Percentiles rank a stretch among this genome's conserved stretches.
Evolutionary conservation across 2,329 filamentous ascomycete genomes (phyloP).

Genomic region (Exophiala spinifera): DNA sequence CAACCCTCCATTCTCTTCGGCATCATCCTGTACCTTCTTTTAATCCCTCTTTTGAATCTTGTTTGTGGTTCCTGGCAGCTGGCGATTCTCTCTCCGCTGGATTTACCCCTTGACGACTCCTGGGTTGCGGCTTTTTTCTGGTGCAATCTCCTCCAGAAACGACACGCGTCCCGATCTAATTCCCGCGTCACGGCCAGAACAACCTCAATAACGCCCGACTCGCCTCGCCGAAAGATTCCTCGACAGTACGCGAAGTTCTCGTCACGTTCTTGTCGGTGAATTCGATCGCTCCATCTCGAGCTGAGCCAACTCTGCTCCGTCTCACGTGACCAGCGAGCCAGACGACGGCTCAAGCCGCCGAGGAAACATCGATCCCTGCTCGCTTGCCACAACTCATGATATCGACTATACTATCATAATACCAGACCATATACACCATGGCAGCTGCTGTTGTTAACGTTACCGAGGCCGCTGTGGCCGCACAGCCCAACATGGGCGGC

Average conservation of each 20-base stretch:
- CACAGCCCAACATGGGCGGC: slow-evolving; percentile 34
- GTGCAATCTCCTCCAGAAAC: too few species aligned
- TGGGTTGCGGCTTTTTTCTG: too few species aligned
- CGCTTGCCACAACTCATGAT: neutral
- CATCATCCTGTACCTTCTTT: too few species aligned
- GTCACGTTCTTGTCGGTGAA: neutral
- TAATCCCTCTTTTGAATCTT: too few species aligned
- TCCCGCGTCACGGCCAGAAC: neutral
- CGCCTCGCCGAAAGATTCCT: too few species aligned
- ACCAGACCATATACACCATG: slow-evolving; percentile 6
- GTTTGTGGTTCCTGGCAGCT: too few species aligned
- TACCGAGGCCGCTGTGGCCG: slow-evolving; percentile 16
- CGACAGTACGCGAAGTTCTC: too few species aligned
- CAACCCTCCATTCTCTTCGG: neutral
- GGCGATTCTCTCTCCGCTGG: too few species aligned
- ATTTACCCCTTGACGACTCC: too few species aligned
- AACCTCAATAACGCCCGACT: neutral
- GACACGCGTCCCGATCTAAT: too few species aligned
- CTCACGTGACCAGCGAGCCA: slow-evolving; percentile 15
- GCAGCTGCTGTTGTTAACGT: slow-evolving; percentile 14
- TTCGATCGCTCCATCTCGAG: neutral
- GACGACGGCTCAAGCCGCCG: slow-evolving; percentile 19
- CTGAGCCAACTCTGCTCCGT: neutral
- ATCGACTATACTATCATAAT: neutral
- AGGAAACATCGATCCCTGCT: neutral